phyloP scores from a whole-genome alignment of 345 rosid species.

The Microcos paniculata region DNA sequence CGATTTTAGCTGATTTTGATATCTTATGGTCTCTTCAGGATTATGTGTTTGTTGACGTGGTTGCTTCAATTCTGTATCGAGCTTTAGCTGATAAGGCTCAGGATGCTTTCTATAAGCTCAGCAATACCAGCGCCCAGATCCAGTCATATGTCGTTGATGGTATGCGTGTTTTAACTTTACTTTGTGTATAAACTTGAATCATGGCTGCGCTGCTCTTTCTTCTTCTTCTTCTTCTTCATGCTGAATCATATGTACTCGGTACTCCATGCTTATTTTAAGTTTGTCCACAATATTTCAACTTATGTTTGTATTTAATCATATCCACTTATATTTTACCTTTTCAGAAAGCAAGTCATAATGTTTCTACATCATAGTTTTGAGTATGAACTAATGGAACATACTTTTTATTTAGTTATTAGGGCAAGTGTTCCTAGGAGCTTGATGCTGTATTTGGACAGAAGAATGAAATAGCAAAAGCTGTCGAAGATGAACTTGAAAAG shows the following conservation, averaged over 20 bases:
- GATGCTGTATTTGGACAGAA: conserved; percentile 60
- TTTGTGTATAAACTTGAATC: neutral
- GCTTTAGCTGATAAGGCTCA: conserved; percentile 45
- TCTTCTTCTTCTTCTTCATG: neutral
- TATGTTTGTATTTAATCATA: neutral
- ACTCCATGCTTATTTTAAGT: neutral
- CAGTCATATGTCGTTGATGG: conserved; percentile 61
- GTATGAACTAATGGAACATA: neutral
- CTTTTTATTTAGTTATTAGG: conserved; percentile 37
- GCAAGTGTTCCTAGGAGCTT: conserved; percentile 51
- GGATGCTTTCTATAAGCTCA: conserved; percentile 60
- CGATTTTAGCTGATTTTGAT: neutral
- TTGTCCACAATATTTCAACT: neutral
- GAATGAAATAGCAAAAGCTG: conserved; percentile 54
- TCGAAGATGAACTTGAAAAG: conserved; percentile 59
- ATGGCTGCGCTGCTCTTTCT: neutral
- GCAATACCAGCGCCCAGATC: conserved; percentile 49
- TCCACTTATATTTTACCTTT: no score
- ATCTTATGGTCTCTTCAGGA: conserved; percentile 31
- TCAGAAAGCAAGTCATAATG: no score
- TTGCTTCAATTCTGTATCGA: conserved; percentile 53
- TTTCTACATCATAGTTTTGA: neutral
- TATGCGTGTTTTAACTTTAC: conserved; percentile 2
- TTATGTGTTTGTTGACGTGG: conserved; percentile 56
- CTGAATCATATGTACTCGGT: neutral